These are phyloP conservation scores for Fusarium longipes DNA, from an alignment of 2,329 filamentous ascomycete species.

Conservation along the genomic window DNA sequence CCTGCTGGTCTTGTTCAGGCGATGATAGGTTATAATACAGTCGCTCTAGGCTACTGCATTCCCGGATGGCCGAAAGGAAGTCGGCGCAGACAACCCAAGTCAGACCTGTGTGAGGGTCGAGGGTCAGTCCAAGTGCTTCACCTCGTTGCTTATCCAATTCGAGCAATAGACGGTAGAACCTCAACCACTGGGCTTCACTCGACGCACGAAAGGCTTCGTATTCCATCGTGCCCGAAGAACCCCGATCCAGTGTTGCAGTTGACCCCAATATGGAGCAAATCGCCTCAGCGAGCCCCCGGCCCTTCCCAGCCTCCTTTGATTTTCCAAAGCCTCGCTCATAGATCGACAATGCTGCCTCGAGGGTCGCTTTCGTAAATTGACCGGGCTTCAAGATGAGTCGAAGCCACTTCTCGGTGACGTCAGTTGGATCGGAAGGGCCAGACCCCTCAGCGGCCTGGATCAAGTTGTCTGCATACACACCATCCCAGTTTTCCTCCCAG, in stretches of 20 bases:
- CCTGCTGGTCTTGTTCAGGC: slow-evolving; percentile 64
- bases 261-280: slow-evolving; percentile 78
- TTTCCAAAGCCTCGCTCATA: slow-evolving; percentile 74
- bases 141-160: slow-evolving; percentile 88
- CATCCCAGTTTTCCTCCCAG: slow-evolving; percentile 77
- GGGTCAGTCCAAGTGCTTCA: slow-evolving; percentile 81
- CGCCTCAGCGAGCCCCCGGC: slow-evolving; percentile 76
- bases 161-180: slow-evolving; percentile 85
- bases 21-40: slow-evolving; percentile 74
- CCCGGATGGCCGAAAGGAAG: slow-evolving; percentile 79
- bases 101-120: slow-evolving; percentile 76
- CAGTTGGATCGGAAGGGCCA: slow-evolving; percentile 72
- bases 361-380: slow-evolving; percentile 79
- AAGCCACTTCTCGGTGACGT: slow-evolving; percentile 87
- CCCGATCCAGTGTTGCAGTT: slow-evolving; percentile 73
- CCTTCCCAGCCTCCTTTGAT: slow-evolving; percentile 54
- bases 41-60: slow-evolving; percentile 81
- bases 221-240: slow-evolving; percentile 73
- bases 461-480: slow-evolving; percentile 70
- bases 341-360: slow-evolving; percentile 85
- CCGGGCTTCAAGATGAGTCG: slow-evolving; percentile 85
- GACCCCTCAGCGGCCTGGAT: slow-evolving; percentile 66
- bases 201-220: slow-evolving; percentile 79
- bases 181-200: slow-evolving; percentile 86
- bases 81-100: slow-evolving; percentile 89